These are phyloP conservation scores for Metrosideros polymorpha DNA, from an alignment of 441 rosid species.

Conservation along the genomic window DNA sequence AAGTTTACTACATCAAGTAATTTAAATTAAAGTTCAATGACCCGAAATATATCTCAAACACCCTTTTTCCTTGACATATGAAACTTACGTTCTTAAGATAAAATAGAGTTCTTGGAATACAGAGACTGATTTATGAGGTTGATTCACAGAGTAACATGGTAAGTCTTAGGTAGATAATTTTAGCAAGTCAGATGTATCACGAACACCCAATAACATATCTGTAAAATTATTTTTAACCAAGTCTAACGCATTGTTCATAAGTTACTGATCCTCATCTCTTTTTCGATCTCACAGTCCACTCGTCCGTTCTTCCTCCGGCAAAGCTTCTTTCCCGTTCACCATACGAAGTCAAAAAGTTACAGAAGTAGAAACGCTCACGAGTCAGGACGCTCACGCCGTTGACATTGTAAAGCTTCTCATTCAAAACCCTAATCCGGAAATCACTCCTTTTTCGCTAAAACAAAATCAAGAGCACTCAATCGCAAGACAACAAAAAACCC, in stretches of 20 bases:
- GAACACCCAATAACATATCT: not conserved
- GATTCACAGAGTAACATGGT: not conserved
- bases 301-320: not conserved
- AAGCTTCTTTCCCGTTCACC: not conserved
- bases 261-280: not conserved
- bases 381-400: not conserved
- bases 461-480: not conserved
- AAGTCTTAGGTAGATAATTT: not conserved
- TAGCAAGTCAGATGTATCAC: not conserved
- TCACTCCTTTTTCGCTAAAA: not conserved
- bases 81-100: not conserved
- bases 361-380: not conserved
- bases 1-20: not conserved
- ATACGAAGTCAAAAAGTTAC: not conserved
- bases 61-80: not conserved
- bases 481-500: not conserved
- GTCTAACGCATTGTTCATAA: not conserved
- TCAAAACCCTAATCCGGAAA: not conserved
- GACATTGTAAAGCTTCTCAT: not conserved
- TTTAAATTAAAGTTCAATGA: not conserved
- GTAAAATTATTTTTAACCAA: not conserved
- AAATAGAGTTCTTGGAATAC: not conserved
- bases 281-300: not conserved
- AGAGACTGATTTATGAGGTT: not conserved
- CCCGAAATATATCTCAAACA: not conserved